Base-by-base conservation (phyloP, 306 rosid genomes). In the Lotus japonicus region DNA sequence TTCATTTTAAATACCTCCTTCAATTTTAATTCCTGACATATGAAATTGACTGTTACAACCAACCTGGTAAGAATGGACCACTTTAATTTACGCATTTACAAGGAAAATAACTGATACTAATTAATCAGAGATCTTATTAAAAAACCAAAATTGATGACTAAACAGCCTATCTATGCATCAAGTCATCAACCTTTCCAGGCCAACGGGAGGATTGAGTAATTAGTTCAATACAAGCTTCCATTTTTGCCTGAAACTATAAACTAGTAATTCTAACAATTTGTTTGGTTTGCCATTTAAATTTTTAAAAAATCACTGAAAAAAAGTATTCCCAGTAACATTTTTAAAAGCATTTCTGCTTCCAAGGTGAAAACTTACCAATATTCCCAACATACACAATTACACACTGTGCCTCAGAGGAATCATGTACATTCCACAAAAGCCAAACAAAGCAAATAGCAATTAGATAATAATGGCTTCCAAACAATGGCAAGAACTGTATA, bases 41-140 rank as follows among this genome's bases (percentile, higher is more conserved):
- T 21, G 45, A 75, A 39, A 73, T 56, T 69, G 43, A 65, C 66
- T 21, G 51, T 76, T 52, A 9, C 67, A 43, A 46, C 59, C 15
- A 52, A 52, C 70, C 62, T 70, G 10, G 28, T 2, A 53, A 54
- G 56, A 55, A 77, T 54, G 81, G 81, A 77, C 81, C 81, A 77
- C 76, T 39, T 31, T 11, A 64, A 36, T 73, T 45, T 18, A 79
- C 59, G 72, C 54, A 43, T 17, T 56, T 49, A 42, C 31, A 57
- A 11, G 12, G 16, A 57, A 56, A 28, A 43, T 4, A 42, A 39
- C 26, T 3, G 26, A 26, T 50, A 48, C 12, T 9, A 41, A 58
- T 8, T 5, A 5, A 46, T 5, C 45, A 57, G 11, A 16, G 45
- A 43, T 2, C 2, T 19, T 11, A 13, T 9, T 13, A 18, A 13